Evolutionary conservation across 345 rosid genomes (phyloP).

Genomic region (Gossypium sturtianum): DNA sequence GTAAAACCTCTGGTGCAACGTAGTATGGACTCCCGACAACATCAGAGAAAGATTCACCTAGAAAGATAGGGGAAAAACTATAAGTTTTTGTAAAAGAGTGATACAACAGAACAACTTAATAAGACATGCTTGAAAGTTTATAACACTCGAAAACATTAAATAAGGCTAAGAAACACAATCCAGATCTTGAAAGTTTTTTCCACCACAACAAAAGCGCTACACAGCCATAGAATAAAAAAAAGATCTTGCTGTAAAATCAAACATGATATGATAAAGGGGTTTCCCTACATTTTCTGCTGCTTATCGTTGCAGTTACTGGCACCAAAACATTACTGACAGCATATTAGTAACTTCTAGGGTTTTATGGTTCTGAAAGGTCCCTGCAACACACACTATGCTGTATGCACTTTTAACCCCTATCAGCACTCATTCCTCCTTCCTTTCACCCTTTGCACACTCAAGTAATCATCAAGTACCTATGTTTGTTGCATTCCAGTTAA

Average conservation of each 20-base stretch:
- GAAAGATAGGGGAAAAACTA: slow-evolving; percentile 7
- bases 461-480: neutral
- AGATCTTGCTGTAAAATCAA: neutral
- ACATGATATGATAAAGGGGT: neutral
- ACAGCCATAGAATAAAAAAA: neutral
- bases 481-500: neutral
- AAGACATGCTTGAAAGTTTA: neutral
- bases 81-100: slow-evolving; percentile 8
- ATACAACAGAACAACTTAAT: neutral
- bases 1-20: slow-evolving; percentile 77
- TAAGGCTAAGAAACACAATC: slow-evolving; percentile 1
- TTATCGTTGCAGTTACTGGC: neutral
- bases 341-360: neutral
- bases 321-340: neutral
- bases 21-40: slow-evolving; percentile 87
- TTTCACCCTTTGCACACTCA: neutral
- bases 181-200: neutral
- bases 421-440: neutral
- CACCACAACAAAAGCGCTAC: neutral
- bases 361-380: slow-evolving; percentile 4
- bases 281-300: neutral
- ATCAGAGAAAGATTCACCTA: slow-evolving; percentile 52
- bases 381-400: neutral
- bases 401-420: neutral
- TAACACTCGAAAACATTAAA: neutral